These are phyloP conservation scores for Mycena floridula DNA, from an alignment of 768 basidiomycete species.

Conservation along the genomic window DNA sequence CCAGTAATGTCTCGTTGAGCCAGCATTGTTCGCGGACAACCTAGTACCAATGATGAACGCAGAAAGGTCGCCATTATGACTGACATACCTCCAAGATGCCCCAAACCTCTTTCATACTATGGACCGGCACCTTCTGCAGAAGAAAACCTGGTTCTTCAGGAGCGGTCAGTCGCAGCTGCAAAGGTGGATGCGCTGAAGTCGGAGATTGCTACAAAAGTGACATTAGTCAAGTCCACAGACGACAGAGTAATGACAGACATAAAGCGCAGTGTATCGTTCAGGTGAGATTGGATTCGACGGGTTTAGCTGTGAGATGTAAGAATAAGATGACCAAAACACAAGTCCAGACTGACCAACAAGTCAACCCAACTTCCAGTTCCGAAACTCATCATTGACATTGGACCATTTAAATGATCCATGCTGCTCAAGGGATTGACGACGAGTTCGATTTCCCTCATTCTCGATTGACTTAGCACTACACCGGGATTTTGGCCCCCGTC, in stretches of 20 bases:
- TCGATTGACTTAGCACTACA: conserved; percentile 65
- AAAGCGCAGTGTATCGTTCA: conserved; percentile 62
- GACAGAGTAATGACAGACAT: conserved; percentile 41
- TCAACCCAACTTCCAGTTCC: conserved; percentile 60
- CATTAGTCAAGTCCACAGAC: neutral
- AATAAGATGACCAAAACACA: neutral
- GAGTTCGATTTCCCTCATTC: conserved; percentile 68
- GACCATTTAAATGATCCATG: conserved; percentile 33
- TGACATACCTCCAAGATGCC: conserved; percentile 60
- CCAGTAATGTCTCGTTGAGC: conserved; percentile 66
- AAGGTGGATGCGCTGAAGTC: conserved; percentile 58
- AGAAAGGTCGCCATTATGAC: conserved; percentile 4
- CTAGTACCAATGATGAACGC: conserved; percentile 23
- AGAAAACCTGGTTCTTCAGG: conserved; percentile 76
- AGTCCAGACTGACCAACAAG: conserved; percentile 40
- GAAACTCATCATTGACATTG: conserved; percentile 39
- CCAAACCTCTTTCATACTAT: conserved; percentile 69
- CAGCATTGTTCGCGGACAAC: conserved; percentile 81
- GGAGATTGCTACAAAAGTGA: conserved; percentile 50
- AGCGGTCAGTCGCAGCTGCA: conserved; percentile 57
- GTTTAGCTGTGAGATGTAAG: conserved; percentile 41
- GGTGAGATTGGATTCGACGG: conserved; percentile 38
- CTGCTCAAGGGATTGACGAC: conserved; percentile 52
- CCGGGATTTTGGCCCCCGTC: conserved; percentile 44
- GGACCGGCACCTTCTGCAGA: conserved; percentile 66